A percentile compares a stretch with the other conserved stretches of the same genome.
Evolutionary conservation across 2,329 filamentous ascomycete genomes (phyloP).

Genomic region (Trichoderma citrinoviride): DNA sequence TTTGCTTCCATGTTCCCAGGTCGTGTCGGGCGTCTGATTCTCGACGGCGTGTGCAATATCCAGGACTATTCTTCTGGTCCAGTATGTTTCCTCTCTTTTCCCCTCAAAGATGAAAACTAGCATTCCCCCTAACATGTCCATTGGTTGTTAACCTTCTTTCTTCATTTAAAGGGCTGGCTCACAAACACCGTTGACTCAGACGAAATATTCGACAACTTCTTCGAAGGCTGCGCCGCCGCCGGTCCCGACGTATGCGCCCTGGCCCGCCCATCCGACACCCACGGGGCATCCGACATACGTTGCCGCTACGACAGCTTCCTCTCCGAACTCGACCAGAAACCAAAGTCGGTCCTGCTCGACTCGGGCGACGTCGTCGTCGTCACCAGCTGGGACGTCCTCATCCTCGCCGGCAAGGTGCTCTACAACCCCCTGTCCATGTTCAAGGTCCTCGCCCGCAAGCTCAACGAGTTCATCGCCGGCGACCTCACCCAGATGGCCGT

Average conservation of each 20-base stretch:
- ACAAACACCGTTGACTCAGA: conserved; percentile 41
- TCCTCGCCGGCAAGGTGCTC: conserved; percentile 30
- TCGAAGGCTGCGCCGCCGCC: conserved; percentile 37
- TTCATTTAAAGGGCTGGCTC: conserved; percentile 34
- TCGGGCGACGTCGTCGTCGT: conserved; percentile 30
- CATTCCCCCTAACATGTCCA: no score
- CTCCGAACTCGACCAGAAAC: conserved; percentile 30
- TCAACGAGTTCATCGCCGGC: conserved; percentile 27
- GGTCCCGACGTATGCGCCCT: conserved; percentile 33
- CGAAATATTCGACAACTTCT: conserved; percentile 35
- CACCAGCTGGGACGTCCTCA: conserved; percentile 34
- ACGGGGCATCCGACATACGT: conserved; percentile 31
- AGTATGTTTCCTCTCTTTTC: conserved; percentile 30
- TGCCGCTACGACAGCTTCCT: conserved; percentile 35
- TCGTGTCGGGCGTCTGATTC: conserved; percentile 41
- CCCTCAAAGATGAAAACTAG: not conserved
- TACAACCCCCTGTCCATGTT: conserved; percentile 32
- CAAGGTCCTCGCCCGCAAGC: conserved; percentile 14
- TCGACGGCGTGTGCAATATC: conserved; percentile 40
- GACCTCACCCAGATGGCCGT: conserved; percentile 20
- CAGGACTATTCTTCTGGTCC: conserved; percentile 36
- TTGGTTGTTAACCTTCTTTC: not conserved
- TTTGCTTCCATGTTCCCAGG: conserved; percentile 39
- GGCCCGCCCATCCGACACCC: conserved; percentile 27
- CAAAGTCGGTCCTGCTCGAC: conserved; percentile 26